Conservation (phyloP, 192 early-diverging fungal genomes). For the Coemansia sp. region DNA sequence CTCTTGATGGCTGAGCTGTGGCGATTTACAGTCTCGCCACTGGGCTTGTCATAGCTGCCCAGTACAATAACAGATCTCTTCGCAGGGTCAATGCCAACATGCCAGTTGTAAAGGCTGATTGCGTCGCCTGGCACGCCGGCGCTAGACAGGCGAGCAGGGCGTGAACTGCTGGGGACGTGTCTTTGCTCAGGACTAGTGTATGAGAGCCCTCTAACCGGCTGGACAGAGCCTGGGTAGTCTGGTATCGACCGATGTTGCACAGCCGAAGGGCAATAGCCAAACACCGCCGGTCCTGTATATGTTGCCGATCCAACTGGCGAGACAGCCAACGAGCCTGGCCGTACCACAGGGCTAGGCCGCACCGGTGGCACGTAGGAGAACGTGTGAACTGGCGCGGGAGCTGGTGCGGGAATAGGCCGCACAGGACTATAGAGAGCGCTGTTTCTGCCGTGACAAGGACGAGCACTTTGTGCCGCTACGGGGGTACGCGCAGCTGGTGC, state of each 20-base stretch:
- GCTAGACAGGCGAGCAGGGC: conserved; percentile 28
- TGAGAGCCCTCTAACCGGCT: conserved; percentile 24
- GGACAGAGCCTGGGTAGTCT: conserved; percentile 37
- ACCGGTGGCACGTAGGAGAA: background rate
- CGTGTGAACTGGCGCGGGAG: background rate
- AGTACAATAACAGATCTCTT: conserved; percentile 25
- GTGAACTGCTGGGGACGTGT: conserved; percentile 32
- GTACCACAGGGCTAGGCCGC: conserved; percentile 19
- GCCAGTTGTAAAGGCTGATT: conserved; percentile 20
- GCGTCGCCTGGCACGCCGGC: background rate
- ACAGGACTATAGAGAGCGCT: background rate
- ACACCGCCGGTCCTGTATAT: background rate
- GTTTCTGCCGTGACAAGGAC: conserved; percentile 3
- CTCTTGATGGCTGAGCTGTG: conserved; percentile 29
- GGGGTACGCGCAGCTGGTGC: conserved; percentile 9
- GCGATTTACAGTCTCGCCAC: conserved; percentile 21
- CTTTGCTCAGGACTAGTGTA: conserved; percentile 11
- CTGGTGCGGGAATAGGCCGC: conserved; percentile 13
- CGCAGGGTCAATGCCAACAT: conserved; percentile 13
- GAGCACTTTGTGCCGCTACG: conserved; percentile 7
- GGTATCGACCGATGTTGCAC: conserved; percentile 16
- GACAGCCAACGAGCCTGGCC: background rate
- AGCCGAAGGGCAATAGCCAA: background rate
- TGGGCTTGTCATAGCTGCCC: conserved; percentile 24
- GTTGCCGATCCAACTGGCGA: conserved; percentile 1